Base-by-base conservation (phyloP, 345 rosid genomes). In the Dipteronia dyeriana region DNA sequence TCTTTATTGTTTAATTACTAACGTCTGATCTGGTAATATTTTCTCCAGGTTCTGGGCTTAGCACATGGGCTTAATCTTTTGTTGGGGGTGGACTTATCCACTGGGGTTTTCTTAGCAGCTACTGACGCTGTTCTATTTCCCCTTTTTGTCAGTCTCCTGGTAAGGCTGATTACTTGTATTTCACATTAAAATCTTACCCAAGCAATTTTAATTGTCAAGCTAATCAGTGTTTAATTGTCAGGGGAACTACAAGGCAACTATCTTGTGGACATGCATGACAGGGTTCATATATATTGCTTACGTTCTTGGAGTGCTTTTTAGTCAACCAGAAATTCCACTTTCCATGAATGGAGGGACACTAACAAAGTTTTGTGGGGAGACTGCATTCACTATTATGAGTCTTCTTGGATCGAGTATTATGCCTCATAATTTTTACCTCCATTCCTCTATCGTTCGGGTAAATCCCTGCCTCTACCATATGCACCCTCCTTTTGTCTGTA, bases 401-500 rank as follows among this genome's bases (percentile, higher is more conserved):
- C 97, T 97, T 76, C 98, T 97, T 87, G 99, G 99, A 87, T 96
- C 99, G 23, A 94, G 84, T 84, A 86, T 97, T 60, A 86, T 88
- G 91, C 99, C 99, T 84, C 98, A 94, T 87, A 94, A 91, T 82
- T 92, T 97, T 88, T 97, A 92, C 81, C 90, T 97, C 72, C 97
- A 97, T 89, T 97, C 99, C 70, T 91, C 92, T 64, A 81, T 97
- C 68, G 91, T 89, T 67, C 87, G 79, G 97, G 99, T 92, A 87
- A 45, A 34, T 83, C 26, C 71, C 69, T 68, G 63, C 26, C 47
- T 66, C 25, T 38, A 41, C 59, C 47, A 53, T 53, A 38, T 47
- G 49, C 53, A 16, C 54, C 63, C 22, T 67, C 7, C 12, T 53
- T 26, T 17, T 77, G 41, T 66, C 14, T 54, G n/a, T 53, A 25